Evolutionary conservation across 1,139 yeast genomes (phyloP).

Genomic region (Pichia sp.): DNA sequence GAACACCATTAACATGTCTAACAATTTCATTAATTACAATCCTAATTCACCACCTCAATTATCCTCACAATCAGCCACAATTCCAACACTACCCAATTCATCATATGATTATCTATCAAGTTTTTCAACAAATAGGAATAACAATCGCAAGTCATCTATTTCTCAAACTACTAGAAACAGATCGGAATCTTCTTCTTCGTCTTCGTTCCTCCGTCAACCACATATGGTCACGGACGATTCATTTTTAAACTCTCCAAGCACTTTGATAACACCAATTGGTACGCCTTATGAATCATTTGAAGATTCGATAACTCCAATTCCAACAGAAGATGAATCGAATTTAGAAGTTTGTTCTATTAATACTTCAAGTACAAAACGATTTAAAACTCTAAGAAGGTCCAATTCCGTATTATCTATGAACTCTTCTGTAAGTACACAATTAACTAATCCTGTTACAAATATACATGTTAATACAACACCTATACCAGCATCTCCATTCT

Average conservation of each 20-base stretch:
- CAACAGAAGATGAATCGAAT: constrained; percentile 19
- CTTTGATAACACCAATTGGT: constrained; percentile 1
- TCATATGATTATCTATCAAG: too few species aligned
- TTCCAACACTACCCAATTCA: too few species aligned
- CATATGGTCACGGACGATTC: constrained; percentile 1
- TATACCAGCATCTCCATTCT: constrained; percentile 14
- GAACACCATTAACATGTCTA: too few species aligned
- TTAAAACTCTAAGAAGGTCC: constrained; percentile 25
- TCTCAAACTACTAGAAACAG: constrained; percentile 1
- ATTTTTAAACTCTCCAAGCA: constrained; percentile 16
- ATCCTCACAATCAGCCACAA: too few species aligned
- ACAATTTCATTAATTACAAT: too few species aligned
- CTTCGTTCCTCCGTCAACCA: constrained; percentile 3
- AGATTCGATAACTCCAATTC: constrained; percentile 1
- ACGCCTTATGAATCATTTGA: constrained; percentile 7
- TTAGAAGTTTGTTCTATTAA: constrained; percentile 23
- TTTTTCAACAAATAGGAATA: too few species aligned
- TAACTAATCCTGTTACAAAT: constrained; percentile 15
- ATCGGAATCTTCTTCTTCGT: constrained; percentile 7
- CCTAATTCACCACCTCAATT: too few species aligned
- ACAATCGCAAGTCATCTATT: neutral
- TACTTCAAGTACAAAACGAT: constrained; percentile 24
- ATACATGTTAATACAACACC: constrained; percentile 4
- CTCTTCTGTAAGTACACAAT: constrained; percentile 18
- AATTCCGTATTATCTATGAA: constrained; percentile 24